These are phyloP conservation scores for Globomyces pollinis-pini DNA, from an alignment of 192 early-diverging fungal genomes.

Conservation along the genomic window DNA sequence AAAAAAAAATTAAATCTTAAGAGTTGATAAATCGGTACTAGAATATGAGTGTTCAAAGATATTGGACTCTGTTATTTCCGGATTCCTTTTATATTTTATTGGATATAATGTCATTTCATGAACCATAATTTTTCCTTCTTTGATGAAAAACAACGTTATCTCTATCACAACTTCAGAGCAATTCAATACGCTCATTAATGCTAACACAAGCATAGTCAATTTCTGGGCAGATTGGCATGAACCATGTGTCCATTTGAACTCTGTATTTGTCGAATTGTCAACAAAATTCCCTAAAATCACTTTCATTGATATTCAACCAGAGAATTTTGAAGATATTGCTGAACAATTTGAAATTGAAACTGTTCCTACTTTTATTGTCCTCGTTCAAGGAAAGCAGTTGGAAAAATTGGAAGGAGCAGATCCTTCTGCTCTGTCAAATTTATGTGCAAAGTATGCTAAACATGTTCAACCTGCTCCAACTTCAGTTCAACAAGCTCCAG, in stretches of 20 bases:
- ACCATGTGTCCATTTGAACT: constrained; percentile 87
- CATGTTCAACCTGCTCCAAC: too few relatives aligned
- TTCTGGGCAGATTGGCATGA: constrained; percentile 91
- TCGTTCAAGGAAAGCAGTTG: constrained; percentile 59
- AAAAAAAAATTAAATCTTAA: too few relatives aligned
- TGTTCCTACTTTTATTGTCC: constrained; percentile 83
- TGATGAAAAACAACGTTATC: constrained; percentile 11
- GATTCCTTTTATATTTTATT: too few relatives aligned
- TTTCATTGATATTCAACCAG: constrained; percentile 78
- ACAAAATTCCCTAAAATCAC: constrained; percentile 63
- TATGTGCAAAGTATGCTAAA: constrained; percentile 62
- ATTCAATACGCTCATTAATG: constrained; percentile 13
- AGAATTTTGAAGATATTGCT: constrained; percentile 79
- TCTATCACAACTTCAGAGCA: constrained; percentile 27
- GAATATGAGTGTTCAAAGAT: too few relatives aligned
- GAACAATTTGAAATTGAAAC: constrained; percentile 83
- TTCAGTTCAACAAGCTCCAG: constrained; percentile 25
- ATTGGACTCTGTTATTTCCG: too few relatives aligned
- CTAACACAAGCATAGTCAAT: constrained; percentile 49
- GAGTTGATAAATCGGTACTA: too few relatives aligned
- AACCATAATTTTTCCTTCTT: too few relatives aligned
- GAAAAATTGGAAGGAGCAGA: constrained; percentile 87
- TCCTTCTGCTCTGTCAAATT: constrained; percentile 64
- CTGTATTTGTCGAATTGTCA: constrained; percentile 79
- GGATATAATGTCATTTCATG: too few relatives aligned